Base-by-base conservation (phyloP, 2,329 filamentous ascomycete species). In the Penicillium sp. region DNA sequence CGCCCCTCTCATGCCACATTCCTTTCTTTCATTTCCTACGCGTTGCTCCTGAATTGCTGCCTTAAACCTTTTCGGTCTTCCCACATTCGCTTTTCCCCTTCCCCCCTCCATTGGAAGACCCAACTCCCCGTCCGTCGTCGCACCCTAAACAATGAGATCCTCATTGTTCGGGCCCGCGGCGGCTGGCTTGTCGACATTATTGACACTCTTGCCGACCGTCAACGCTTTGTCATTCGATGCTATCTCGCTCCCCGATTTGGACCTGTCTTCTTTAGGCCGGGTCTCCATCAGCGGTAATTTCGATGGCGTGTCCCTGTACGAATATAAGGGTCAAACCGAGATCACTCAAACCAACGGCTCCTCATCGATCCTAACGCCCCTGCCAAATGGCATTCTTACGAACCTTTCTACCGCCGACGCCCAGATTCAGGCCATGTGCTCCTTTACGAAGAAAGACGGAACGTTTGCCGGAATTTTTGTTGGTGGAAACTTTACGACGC, bases 401-500 rank as follows among this genome's bases (percentile, higher is more conserved):
- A 85, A 87, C 19, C 78, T 97, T 49, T 85, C 88, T 53, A 83
- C 86, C 42, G 88, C 92, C 45, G 92, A 98, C 75, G 93, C 89
- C 57, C 87, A 89, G 49, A 96, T 99, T 69, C 84, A 88, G 69
- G 84, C 91, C 62, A 95, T 99, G 90, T 99, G 95, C 78, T 80
- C 88, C 21, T 91, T 93, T 67, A 81, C 86, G 51, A 78, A 82
- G 66, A 81, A 83, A 56, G 83, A 91, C 73, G 89, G 90, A 62
- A 83, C 81, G 6, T 77, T 88, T 55, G 81, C 84, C n/a, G 88
- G 89, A 42, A 85, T 98, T 27, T 84, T 98, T 48, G 84, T 99
- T 16, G 95, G 90, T 55, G 95, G 95, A 48, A 98, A 98, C 78
- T 99, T 99, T 72, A 98, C 95, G 31, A 96, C 91, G 73, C 78